These are phyloP conservation scores for Floccularia luteovirens DNA, from an alignment of 768 basidiomycete species.

Conservation along the genomic window DNA sequence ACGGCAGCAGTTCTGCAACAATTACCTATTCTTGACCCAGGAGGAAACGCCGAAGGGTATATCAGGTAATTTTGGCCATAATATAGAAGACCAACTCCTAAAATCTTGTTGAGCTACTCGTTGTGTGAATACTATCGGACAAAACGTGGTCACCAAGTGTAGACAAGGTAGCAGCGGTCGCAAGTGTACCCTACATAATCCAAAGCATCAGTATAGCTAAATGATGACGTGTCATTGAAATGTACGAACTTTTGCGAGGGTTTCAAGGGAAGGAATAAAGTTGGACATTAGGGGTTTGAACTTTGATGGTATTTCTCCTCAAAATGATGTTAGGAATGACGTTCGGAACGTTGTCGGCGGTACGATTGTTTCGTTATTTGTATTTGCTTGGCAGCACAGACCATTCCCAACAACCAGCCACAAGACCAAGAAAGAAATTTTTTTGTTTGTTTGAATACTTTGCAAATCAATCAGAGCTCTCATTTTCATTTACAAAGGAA, in stretches of 20 bases:
- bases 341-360: neutral
- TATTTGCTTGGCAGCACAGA: no score
- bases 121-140: neutral
- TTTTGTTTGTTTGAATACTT: no score
- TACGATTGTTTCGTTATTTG: no score
- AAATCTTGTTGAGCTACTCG: neutral
- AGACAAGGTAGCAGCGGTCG: conserved; percentile 49
- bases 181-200: conserved; percentile 37
- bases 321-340: neutral
- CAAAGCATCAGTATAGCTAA: neutral
- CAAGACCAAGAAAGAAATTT: no score
- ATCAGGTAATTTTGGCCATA: conserved; percentile 86
- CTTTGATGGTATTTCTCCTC: neutral
- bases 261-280: conserved; percentile 1
- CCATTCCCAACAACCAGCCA: no score
- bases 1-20: no score
- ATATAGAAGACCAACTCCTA: conserved; percentile 71
- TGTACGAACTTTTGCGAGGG: conserved; percentile 1
- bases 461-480: no score
- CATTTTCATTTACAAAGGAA: no score
- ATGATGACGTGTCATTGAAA: neutral
- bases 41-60: conserved; percentile 77
- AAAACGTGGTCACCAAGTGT: conserved; percentile 34
- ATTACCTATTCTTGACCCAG: conserved; percentile 71
- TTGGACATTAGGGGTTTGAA: no score